phyloP scores from a whole-genome alignment of 2,329 filamentous ascomycete species.

The Talaromyces marneffei region DNA sequence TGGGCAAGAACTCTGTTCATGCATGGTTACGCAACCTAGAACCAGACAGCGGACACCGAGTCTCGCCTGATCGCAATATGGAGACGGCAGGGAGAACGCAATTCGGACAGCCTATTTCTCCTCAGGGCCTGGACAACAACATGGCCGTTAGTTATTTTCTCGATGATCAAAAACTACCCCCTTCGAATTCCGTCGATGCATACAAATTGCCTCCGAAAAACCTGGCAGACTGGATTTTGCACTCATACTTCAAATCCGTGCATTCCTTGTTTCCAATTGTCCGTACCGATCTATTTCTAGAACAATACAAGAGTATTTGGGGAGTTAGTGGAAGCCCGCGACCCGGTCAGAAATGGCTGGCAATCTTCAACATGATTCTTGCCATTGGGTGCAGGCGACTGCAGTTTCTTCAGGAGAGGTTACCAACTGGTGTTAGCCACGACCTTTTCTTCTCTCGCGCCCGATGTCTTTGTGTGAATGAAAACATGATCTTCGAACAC shows the following conservation, averaged over 20 bases:
- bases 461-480: slow-evolving; percentile 31
- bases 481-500: slow-evolving; percentile 35
- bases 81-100: not conserved
- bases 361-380: slow-evolving; percentile 44
- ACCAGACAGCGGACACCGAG: not conserved
- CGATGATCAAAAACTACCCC: slow-evolving; percentile 28
- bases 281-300: slow-evolving; percentile 30
- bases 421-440: slow-evolving; percentile 29
- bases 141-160: slow-evolving; percentile 34
- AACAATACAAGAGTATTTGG: slow-evolving; percentile 35
- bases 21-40: slow-evolving; percentile 34
- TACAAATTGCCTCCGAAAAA: slow-evolving; percentile 33
- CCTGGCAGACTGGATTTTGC: slow-evolving; percentile 34
- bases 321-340: slow-evolving; percentile 10
- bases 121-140: slow-evolving; percentile 13
- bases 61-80: not conserved
- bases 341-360: slow-evolving; percentile 35
- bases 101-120: not conserved
- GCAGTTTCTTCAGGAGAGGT: slow-evolving; percentile 26
- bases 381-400: slow-evolving; percentile 39
- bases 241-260: slow-evolving; percentile 35
- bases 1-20: slow-evolving; percentile 41
- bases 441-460: slow-evolving; percentile 38
- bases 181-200: slow-evolving; percentile 30
- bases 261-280: slow-evolving; percentile 39